Evolutionary conservation across 208 protist species (phyloP).

Genomic region (Lotmaria passim): DNA sequence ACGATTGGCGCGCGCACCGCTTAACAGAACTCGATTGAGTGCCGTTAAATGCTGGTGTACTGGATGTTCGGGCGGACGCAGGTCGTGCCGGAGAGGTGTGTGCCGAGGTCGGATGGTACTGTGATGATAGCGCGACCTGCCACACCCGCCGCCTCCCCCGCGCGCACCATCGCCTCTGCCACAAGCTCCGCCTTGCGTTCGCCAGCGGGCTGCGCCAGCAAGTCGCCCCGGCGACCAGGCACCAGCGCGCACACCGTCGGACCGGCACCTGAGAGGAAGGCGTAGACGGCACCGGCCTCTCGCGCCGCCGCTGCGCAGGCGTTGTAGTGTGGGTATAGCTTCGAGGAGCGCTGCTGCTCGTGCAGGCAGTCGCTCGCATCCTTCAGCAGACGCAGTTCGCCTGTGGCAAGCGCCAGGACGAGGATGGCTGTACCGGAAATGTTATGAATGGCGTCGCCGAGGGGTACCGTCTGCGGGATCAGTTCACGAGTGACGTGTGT

Average conservation of each 20-base stretch:
- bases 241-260: slow-evolving; percentile 85
- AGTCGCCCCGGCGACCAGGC: slow-evolving; percentile 58
- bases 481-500: slow-evolving; percentile 87
- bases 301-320: slow-evolving; percentile 65
- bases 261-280: slow-evolving; percentile 82
- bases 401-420: slow-evolving; percentile 78
- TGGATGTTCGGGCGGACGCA: slow-evolving; percentile 47
- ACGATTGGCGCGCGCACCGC: too few species aligned
- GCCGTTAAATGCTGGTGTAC: slow-evolving; percentile 38
- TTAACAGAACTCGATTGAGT: too few species aligned
- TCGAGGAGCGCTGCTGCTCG: slow-evolving; percentile 74
- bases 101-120: slow-evolving; percentile 73
- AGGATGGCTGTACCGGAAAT: slow-evolving; percentile 89
- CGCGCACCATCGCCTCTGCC: slow-evolving; percentile 79
- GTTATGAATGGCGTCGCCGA: slow-evolving; percentile 91
- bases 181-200: slow-evolving; percentile 71
- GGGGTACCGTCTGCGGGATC: slow-evolving; percentile 63
- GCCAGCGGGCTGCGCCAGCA: slow-evolving; percentile 49
- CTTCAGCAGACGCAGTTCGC: slow-evolving; percentile 69
- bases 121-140: slow-evolving; percentile 79
- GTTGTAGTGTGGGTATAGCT: slow-evolving; percentile 83
- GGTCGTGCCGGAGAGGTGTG: slow-evolving; percentile 64
- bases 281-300: slow-evolving; percentile 70
- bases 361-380: slow-evolving; percentile 84
- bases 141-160: slow-evolving; percentile 59